Conservation (phyloP, 495 filamentous ascomycete genomes). For the Neurospora hispaniola region DNA sequence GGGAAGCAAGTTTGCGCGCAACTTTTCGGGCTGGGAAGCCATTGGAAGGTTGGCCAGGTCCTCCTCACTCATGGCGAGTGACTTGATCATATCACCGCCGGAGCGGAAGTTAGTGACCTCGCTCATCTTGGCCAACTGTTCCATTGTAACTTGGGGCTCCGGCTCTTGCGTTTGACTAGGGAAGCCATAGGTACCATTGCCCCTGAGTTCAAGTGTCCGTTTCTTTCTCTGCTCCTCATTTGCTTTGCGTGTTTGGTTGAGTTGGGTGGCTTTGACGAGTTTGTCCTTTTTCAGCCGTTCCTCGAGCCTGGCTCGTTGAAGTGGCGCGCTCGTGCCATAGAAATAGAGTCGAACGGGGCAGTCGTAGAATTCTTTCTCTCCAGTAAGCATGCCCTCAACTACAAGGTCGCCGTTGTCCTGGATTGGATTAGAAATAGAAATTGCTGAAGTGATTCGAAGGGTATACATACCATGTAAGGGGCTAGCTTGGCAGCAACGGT, state of each 20-base stretch:
- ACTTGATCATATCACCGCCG: slow-evolving; percentile 55
- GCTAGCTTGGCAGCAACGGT: slow-evolving; percentile 58
- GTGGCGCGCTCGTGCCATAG: slow-evolving; percentile 52
- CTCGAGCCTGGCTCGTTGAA: slow-evolving; percentile 41
- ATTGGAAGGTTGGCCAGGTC: slow-evolving; percentile 63
- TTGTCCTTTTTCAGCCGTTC: slow-evolving; percentile 51
- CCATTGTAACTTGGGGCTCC: slow-evolving; percentile 35
- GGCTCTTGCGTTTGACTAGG: slow-evolving; percentile 8
- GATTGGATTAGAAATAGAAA: background rate
- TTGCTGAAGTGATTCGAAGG: background rate
- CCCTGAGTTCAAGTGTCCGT: slow-evolving; percentile 22
- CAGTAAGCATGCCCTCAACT: slow-evolving; percentile 52
- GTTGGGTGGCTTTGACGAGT: slow-evolving; percentile 35
- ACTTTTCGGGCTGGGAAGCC: slow-evolving; percentile 51
- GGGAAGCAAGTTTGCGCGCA: slow-evolving; percentile 59
- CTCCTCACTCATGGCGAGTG: slow-evolving; percentile 62
- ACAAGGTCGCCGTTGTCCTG: slow-evolving; percentile 35
- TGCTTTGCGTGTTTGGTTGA: slow-evolving; percentile 38
- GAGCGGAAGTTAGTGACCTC: slow-evolving; percentile 45
- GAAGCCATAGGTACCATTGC: slow-evolving; percentile 23
- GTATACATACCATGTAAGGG: slow-evolving; percentile 50
- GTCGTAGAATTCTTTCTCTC: slow-evolving; percentile 51
- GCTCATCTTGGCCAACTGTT: slow-evolving; percentile 56
- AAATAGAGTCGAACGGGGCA: slow-evolving; percentile 59
- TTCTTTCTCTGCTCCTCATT: slow-evolving; percentile 34